Evolutionary conservation across 2,329 filamentous ascomycete genomes (phyloP).

Genomic region (Volutella citrinella): DNA sequence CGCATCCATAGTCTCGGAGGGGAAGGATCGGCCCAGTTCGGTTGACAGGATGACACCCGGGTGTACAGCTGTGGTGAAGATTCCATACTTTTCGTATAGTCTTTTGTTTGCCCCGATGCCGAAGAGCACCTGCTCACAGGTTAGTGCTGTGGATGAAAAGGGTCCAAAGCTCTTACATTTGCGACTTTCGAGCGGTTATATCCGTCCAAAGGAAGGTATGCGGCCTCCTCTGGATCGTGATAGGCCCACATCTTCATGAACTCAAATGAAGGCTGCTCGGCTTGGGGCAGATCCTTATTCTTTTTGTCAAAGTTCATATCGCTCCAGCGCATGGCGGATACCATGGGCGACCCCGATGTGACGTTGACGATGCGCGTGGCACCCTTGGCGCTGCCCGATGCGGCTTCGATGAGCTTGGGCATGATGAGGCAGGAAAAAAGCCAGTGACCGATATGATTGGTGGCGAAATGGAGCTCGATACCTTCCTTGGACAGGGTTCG

Average conservation of each 20-base stretch:
- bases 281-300: constrained; percentile 17
- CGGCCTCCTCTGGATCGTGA: constrained; percentile 10
- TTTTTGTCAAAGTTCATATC: constrained; percentile 41
- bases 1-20: constrained; percentile 8
- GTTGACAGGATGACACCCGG: constrained; percentile 33
- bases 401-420: constrained; percentile 30
- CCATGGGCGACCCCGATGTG: constrained; percentile 38
- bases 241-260: constrained; percentile 14
- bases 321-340: constrained; percentile 37
- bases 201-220: constrained; percentile 22
- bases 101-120: constrained; percentile 21
- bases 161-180: too few relatives aligned
- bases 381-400: constrained; percentile 23
- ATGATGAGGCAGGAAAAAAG: constrained; percentile 35
- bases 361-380: constrained; percentile 40
- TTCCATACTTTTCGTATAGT: constrained; percentile 28
- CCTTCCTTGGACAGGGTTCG: constrained; percentile 31
- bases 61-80: constrained; percentile 29
- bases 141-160: too few relatives aligned
- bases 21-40: constrained; percentile 26
- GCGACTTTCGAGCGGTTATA: constrained; percentile 28
- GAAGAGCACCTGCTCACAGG: too few relatives aligned
- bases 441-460: constrained; percentile 37
- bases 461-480: constrained; percentile 34
- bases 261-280: constrained; percentile 13